These are phyloP conservation scores for Alloteropsis semialata DNA, from an alignment of 176 grass and related monocot species.

Conservation along the genomic window DNA sequence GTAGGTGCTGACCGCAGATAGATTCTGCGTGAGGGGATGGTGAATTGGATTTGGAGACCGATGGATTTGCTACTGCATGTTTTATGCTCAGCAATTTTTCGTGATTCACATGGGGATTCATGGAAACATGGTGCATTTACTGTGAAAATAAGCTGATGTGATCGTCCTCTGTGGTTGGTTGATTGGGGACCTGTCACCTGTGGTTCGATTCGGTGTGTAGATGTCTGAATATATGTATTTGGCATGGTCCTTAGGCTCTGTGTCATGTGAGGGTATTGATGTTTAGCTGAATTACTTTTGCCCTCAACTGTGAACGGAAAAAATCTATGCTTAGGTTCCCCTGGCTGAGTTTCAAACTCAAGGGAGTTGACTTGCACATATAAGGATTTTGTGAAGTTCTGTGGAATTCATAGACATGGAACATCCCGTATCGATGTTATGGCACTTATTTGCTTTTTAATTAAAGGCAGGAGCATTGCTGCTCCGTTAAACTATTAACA, in stretches of 20 bases:
- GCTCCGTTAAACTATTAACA: background rate
- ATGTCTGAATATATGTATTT: too few species aligned
- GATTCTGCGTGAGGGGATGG: constrained; percentile 4
- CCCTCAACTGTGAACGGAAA: background rate
- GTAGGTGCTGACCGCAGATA: background rate
- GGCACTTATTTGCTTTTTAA: background rate
- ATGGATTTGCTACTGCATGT: constrained; percentile 1
- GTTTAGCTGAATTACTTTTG: background rate
- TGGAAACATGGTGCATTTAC: background rate
- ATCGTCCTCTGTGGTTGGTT: background rate
- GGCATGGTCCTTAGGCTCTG: background rate
- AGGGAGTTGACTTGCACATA: background rate
- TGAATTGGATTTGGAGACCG: background rate
- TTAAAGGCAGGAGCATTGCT: background rate
- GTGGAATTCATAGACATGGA: background rate
- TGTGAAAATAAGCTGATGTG: background rate
- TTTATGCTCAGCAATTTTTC: background rate
- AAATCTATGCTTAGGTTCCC: background rate
- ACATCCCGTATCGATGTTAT: background rate
- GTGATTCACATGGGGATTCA: background rate
- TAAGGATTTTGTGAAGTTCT: background rate
- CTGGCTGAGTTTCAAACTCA: background rate
- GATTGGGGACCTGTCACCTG: too few species aligned
- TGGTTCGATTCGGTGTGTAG: too few species aligned
- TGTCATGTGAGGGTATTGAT: background rate